Conservation (phyloP, 2,329 filamentous ascomycete species). For the Ophiostoma ips region DNA sequence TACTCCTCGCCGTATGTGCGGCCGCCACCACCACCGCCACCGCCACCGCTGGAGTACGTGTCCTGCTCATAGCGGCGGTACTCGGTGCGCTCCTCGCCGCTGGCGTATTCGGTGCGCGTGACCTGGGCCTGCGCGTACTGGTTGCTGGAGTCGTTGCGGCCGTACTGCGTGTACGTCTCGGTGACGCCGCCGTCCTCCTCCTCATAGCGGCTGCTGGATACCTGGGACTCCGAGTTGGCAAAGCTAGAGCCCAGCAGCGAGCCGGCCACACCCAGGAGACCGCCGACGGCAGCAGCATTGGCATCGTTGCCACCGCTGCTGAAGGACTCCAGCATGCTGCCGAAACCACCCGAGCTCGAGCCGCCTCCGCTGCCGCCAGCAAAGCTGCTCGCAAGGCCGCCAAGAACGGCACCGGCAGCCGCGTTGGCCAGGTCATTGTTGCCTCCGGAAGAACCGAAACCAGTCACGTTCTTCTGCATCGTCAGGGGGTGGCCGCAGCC, state of each 20-base stretch:
- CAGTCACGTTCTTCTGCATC: slow-evolving; percentile 50
- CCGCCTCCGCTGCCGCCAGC: slow-evolving; percentile 15
- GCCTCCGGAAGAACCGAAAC: slow-evolving; percentile 22
- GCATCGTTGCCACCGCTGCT: neutral
- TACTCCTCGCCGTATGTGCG: slow-evolving; percentile 27
- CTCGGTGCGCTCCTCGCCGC: slow-evolving; percentile 43
- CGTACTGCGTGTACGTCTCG: slow-evolving; percentile 48
- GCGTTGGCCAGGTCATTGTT: slow-evolving; percentile 42
- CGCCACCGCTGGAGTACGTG: slow-evolving; percentile 3
- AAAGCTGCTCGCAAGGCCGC: slow-evolving; percentile 40
- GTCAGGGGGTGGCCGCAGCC: slow-evolving; percentile 67
- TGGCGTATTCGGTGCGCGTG: slow-evolving; percentile 41
- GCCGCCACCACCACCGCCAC: slow-evolving; percentile 15
- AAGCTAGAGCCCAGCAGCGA: slow-evolving; percentile 39
- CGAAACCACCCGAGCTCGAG: slow-evolving; percentile 6
- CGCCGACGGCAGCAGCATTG: slow-evolving; percentile 43
- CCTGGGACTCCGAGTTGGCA: slow-evolving; percentile 36
- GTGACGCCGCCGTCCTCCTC: slow-evolving; percentile 48
- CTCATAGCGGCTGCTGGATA: slow-evolving; percentile 32
- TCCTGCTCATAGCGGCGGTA: slow-evolving; percentile 48
- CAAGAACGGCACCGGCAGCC: slow-evolving; percentile 42
- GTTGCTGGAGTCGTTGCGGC: slow-evolving; percentile 32
- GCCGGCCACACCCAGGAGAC: slow-evolving; percentile 55
- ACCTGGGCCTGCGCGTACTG: slow-evolving; percentile 49
- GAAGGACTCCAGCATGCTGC: slow-evolving; percentile 2